These are phyloP conservation scores for Elsinoe fawcettii DNA, from an alignment of 2,329 filamentous ascomycete species.

Conservation along the genomic window DNA sequence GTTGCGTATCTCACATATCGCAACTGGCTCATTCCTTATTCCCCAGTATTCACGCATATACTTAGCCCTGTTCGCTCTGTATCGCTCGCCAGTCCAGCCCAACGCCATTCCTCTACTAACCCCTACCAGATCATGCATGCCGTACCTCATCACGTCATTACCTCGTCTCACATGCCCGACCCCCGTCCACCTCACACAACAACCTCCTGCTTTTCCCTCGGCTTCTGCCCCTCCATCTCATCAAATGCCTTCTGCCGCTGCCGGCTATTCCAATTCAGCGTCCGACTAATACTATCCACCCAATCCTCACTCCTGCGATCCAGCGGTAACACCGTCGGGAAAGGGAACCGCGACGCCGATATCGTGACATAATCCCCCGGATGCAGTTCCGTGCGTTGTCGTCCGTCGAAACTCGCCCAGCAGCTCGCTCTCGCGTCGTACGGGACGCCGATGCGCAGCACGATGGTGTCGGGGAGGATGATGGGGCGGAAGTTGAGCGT, in stretches of 20 bases:
- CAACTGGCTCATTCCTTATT: too few relatives aligned
- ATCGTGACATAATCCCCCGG: slow-evolving; percentile 81
- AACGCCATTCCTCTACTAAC: too few relatives aligned
- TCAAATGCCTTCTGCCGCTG: slow-evolving; percentile 62
- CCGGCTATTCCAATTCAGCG: slow-evolving; percentile 73
- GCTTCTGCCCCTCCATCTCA: slow-evolving; percentile 9
- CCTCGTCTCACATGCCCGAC: slow-evolving; percentile 5
- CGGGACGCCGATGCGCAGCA: slow-evolving; percentile 85
- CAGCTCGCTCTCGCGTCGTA: slow-evolving; percentile 82
- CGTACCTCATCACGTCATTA: neutral
- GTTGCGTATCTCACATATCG: too few relatives aligned
- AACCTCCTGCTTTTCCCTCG: slow-evolving; percentile 3
- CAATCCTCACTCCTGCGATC: slow-evolving; percentile 67
- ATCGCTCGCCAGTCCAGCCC: too few relatives aligned
- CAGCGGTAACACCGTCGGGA: slow-evolving; percentile 62
- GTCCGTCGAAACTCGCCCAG: slow-evolving; percentile 97
- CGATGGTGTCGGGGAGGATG: slow-evolving; percentile 91
- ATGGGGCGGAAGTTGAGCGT: slow-evolving; percentile 95
- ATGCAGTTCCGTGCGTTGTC: slow-evolving; percentile 65
- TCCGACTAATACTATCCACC: slow-evolving; percentile 72
- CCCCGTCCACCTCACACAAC: slow-evolving; percentile 6
- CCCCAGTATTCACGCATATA: too few relatives aligned
- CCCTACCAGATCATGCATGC: too few relatives aligned
- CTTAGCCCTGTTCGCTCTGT: too few relatives aligned
- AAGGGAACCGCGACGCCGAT: slow-evolving; percentile 71